phyloP scores from a whole-genome alignment of 2,329 filamentous ascomycete species.

The Septoria linicola region DNA sequence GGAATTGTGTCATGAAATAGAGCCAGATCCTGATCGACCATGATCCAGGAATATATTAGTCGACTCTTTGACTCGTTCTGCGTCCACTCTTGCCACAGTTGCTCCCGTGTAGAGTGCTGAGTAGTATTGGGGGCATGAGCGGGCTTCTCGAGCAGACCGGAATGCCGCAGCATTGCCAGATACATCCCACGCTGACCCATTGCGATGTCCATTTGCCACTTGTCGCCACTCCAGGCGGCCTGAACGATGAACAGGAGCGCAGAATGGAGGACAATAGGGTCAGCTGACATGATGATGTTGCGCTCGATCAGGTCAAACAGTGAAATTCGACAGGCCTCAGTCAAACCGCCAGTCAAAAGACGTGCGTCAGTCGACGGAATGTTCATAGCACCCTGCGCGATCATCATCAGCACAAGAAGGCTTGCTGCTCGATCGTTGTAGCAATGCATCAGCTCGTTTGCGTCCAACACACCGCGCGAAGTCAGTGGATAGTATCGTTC shows the following conservation, averaged over 20 bases:
- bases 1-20: slow-evolving; percentile 65
- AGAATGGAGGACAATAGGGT: slow-evolving; percentile 63
- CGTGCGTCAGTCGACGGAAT: slow-evolving; percentile 65
- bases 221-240: slow-evolving; percentile 71
- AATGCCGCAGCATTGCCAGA: slow-evolving; percentile 68
- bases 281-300: slow-evolving; percentile 65
- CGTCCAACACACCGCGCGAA: slow-evolving; percentile 59
- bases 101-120: slow-evolving; percentile 50
- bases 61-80: slow-evolving; percentile 63
- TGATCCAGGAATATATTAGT: slow-evolving; percentile 72
- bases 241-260: slow-evolving; percentile 67
- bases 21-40: slow-evolving; percentile 70
- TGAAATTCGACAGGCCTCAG: slow-evolving; percentile 69
- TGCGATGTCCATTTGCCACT: slow-evolving; percentile 75
- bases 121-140: slow-evolving; percentile 47
- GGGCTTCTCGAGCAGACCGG: slow-evolving; percentile 59
- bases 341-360: slow-evolving; percentile 64
- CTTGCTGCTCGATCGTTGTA: slow-evolving; percentile 65
- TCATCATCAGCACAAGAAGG: slow-evolving; percentile 68
- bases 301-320: slow-evolving; percentile 71
- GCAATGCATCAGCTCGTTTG: slow-evolving; percentile 64
- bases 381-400: slow-evolving; percentile 67
- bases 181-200: slow-evolving; percentile 75
- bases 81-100: slow-evolving; percentile 64
- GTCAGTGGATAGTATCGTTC: slow-evolving; percentile 66